Evolutionary conservation across 805 yeast species (phyloP).

Genomic region (Barnettozyma californica): DNA sequence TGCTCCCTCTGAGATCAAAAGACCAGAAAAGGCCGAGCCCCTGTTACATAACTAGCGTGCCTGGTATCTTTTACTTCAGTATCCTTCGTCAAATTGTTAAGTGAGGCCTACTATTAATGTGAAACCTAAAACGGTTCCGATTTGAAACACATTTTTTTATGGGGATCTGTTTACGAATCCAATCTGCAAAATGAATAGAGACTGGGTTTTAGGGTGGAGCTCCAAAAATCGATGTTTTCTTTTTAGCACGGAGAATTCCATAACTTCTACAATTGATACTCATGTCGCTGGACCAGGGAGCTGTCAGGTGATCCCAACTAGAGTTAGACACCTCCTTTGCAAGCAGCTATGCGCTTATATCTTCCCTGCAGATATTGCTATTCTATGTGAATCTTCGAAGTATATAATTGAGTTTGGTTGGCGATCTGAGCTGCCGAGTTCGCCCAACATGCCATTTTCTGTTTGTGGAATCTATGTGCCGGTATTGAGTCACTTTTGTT

Average conservation of each 20-base stretch:
- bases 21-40: not conserved
- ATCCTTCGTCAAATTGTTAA: slow-evolving; percentile 24
- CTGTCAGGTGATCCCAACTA: too few species aligned
- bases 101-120: slow-evolving; percentile 49
- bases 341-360: too few species aligned
- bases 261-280: too few species aligned
- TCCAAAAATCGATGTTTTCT: too few species aligned
- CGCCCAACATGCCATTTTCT: slow-evolving; percentile 39
- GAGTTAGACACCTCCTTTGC: too few species aligned
- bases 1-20: slow-evolving; percentile 13
- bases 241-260: too few species aligned
- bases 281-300: too few species aligned
- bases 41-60: slow-evolving; percentile 3
- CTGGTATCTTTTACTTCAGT: not conserved
- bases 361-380: slow-evolving; percentile 34
- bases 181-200: too few species aligned
- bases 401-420: slow-evolving; percentile 22
- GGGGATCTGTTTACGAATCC: slow-evolving; percentile 41
- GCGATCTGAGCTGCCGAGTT: slow-evolving; percentile 34
- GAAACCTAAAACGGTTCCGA: slow-evolving; percentile 47
- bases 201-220: too few species aligned
- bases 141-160: slow-evolving; percentile 47
- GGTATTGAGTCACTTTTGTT: slow-evolving; percentile 24
- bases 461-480: slow-evolving; percentile 25
- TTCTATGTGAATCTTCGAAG: slow-evolving; percentile 23